These are phyloP conservation scores for Claviceps maximensis DNA, from an alignment of 2,329 filamentous ascomycete species.

Conservation along the genomic window DNA sequence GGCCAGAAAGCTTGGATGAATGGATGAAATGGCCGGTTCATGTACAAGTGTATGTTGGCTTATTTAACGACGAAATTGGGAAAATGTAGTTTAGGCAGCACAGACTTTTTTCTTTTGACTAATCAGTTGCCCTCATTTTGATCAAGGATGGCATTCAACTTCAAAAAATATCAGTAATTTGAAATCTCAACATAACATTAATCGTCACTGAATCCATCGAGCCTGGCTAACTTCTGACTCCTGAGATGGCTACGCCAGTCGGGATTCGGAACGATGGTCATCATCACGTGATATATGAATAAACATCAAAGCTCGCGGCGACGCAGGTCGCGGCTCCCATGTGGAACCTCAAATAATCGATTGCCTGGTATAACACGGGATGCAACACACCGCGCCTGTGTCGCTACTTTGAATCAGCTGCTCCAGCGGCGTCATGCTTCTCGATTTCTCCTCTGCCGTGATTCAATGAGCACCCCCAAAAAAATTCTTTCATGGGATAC, in stretches of 20 bases:
- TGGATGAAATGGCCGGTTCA: background rate
- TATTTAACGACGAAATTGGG: background rate
- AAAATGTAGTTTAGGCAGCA: background rate
- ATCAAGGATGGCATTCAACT: background rate
- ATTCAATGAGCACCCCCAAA: background rate
- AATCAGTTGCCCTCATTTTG: background rate
- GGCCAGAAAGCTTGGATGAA: background rate
- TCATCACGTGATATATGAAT: constrained; percentile 1
- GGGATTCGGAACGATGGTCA: background rate
- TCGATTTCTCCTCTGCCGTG: background rate
- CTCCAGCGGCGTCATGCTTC: background rate
- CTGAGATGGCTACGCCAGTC: background rate
- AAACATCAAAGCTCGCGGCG: background rate
- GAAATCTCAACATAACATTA: too few species aligned
- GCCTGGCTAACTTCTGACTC: background rate
- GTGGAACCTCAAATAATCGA: constrained; percentile 3
- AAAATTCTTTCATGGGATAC: constrained; percentile 1
- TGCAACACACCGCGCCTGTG: constrained; percentile 5
- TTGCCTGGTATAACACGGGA: constrained; percentile 4
- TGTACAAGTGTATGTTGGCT: background rate
- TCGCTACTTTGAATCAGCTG: background rate
- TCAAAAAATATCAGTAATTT: too few species aligned
- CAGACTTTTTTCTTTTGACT: background rate
- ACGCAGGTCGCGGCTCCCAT: background rate
- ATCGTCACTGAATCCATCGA: background rate